A percentile compares a stretch with the other conserved stretches of the same genome.
These are phyloP conservation scores for Eragrostis tef DNA, from an alignment of 202 grass and related monocot species.

Conservation along the genomic window DNA sequence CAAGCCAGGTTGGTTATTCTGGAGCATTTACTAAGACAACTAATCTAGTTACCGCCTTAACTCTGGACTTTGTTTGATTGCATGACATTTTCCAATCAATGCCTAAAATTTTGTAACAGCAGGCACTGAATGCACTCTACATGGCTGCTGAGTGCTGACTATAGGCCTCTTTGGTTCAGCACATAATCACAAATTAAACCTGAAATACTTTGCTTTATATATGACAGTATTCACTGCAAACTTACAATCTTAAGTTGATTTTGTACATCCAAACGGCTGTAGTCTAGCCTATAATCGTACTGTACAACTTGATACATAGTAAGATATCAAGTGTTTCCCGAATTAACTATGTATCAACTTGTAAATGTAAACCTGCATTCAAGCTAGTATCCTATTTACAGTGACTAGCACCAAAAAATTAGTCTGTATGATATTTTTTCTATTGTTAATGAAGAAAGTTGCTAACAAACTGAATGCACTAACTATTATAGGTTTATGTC, in stretches of 20 bases:
- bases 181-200: neutral
- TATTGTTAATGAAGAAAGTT: conserved; percentile 20
- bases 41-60: neutral
- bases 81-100: neutral
- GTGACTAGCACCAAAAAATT: conserved; percentile 3
- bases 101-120: conserved; percentile 24
- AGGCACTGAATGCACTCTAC: conserved; percentile 24
- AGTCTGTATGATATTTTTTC: conserved; percentile 18
- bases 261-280: conserved; percentile 14
- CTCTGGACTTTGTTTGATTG: conserved; percentile 25
- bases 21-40: conserved; percentile 17
- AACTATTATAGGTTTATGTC: conserved; percentile 65
- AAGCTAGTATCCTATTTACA: conserved; percentile 14
- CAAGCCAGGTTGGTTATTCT: conserved; percentile 72
- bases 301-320: neutral
- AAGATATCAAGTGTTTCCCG: neutral
- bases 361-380: neutral
- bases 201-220: neutral
- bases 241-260: neutral
- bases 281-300: conserved; percentile 28
- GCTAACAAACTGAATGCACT: conserved; percentile 37
- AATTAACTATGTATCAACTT: too few relatives aligned
- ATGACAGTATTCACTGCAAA: neutral
- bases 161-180: conserved; percentile 12
- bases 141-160: conserved; percentile 29